Conservation (phyloP, 2,329 filamentous ascomycete species). For the Venturia asperata region DNA sequence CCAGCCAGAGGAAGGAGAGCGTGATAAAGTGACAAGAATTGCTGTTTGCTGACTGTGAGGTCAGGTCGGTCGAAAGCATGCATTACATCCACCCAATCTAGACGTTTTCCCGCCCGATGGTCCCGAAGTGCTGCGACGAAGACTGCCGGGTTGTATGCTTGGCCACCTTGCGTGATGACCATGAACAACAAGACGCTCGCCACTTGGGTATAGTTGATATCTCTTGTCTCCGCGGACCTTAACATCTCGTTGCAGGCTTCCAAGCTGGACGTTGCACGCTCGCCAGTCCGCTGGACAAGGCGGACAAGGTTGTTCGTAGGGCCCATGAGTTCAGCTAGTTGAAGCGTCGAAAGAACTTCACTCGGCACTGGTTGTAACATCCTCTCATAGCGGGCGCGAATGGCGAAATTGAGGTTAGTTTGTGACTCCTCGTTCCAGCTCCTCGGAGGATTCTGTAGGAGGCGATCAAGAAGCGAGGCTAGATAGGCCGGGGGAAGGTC, state of each 20-base stretch:
- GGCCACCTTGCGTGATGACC: slow-evolving; percentile 56
- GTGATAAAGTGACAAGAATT: slow-evolving; percentile 76
- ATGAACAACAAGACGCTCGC: slow-evolving; percentile 69
- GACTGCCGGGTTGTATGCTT: slow-evolving; percentile 59
- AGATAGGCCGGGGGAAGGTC: slow-evolving; percentile 64
- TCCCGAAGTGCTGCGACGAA: slow-evolving; percentile 54
- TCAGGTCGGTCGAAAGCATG: slow-evolving; percentile 72
- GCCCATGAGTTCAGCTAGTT: slow-evolving; percentile 59
- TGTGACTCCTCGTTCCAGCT: slow-evolving; percentile 73
- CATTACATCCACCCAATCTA: slow-evolving; percentile 65
- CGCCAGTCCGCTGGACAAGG: slow-evolving; percentile 65
- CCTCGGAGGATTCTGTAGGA: slow-evolving; percentile 78
- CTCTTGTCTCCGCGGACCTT: slow-evolving; percentile 49
- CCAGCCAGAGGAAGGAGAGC: slow-evolving; percentile 66
- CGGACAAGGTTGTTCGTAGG: slow-evolving; percentile 56
- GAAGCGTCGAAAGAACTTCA: slow-evolving; percentile 62
- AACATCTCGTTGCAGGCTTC: slow-evolving; percentile 60
- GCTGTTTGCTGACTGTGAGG: slow-evolving; percentile 65
- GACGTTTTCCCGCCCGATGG: slow-evolving; percentile 47
- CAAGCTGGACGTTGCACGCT: slow-evolving; percentile 66
- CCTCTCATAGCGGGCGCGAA: slow-evolving; percentile 57
- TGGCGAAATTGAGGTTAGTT: slow-evolving; percentile 59
- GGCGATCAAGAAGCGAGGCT: slow-evolving; percentile 73
- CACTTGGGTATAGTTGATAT: slow-evolving; percentile 74
- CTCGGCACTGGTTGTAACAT: slow-evolving; percentile 49